These are phyloP conservation scores for Elsinoe batatas DNA, from an alignment of 2,329 filamentous ascomycete genomes.

Conservation along the genomic window DNA sequence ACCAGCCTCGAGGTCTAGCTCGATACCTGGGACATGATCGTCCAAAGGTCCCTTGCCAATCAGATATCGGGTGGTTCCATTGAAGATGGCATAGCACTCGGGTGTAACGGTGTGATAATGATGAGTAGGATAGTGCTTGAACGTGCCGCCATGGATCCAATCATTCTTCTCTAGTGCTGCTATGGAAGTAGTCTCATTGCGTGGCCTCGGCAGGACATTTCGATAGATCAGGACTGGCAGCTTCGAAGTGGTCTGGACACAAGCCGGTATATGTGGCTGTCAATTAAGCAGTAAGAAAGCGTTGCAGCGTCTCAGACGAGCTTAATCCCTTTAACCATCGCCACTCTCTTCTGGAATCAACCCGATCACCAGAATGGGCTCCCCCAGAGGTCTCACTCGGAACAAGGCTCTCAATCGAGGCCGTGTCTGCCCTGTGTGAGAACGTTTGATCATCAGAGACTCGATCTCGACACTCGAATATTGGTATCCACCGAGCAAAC, in stretches of 20 bases:
- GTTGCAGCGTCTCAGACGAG: slow-evolving; percentile 9
- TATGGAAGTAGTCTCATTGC: slow-evolving; percentile 15
- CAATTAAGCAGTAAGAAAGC: slow-evolving; percentile 3
- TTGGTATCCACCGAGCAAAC: background rate
- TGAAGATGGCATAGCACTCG: slow-evolving; percentile 20
- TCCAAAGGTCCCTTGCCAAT: slow-evolving; percentile 9
- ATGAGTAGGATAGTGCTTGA: slow-evolving; percentile 18
- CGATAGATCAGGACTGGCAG: slow-evolving; percentile 23
- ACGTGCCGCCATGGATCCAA: slow-evolving; percentile 18
- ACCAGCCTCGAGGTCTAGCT: slow-evolving; percentile 19
- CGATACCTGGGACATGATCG: slow-evolving; percentile 17
- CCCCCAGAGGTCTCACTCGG: slow-evolving; percentile 8
- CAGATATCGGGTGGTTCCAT: slow-evolving; percentile 7
- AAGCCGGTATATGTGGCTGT: background rate
- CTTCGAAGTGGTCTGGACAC: slow-evolving; percentile 14
- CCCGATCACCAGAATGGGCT: background rate
- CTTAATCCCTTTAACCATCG: background rate
- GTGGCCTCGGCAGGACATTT: slow-evolving; percentile 19
- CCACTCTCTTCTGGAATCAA: slow-evolving; percentile 3
- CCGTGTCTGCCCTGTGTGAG: background rate
- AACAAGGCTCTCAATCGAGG: background rate
- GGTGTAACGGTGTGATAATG: slow-evolving; percentile 21
- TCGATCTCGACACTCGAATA: slow-evolving; percentile 7
- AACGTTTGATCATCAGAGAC: slow-evolving; percentile 10
- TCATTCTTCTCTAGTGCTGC: slow-evolving; percentile 18